Evolutionary conservation across 345 rosid genomes (phyloP), one percentile per base, ranked within the genome.

Genomic region (Zanthoxylum bungeanum): DNA sequence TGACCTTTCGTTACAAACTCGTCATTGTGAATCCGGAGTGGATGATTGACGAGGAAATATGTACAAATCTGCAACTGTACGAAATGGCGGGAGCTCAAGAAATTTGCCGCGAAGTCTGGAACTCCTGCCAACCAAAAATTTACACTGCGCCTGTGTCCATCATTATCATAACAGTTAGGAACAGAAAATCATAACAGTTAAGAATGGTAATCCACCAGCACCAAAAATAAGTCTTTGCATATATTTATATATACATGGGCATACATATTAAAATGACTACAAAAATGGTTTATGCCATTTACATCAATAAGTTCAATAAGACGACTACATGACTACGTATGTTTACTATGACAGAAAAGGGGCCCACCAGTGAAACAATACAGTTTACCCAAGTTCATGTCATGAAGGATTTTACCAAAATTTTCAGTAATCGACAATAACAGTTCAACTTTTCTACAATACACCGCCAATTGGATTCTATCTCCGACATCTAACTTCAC

Each of bases 91-190:
- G 42, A 61, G 66, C 51, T 56, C 60, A 21, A 17, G 70, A 40
- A 51, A 47, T 57, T 36, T 30, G 51, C 65, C 5, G 73, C 68
- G 37, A 16, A 57, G 47, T 24, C 40, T 12, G 72, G 33, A 65
- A 34, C 46, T 34, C 56, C 24, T 66, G 30, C 28, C 8, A 30
- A 33, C 52, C 34, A 21, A 73, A 69, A 47, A 52, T 59, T 74
- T 66, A 74, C 62, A 61, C 78, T 37, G 59, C 59, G 58, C 76
- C 87, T 83, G 82, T 30, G 31, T 64, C 16, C 65, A 55, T 65
- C 40, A 73, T 39, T 28, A 59, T 50, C 40, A 12, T 2, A 42
- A 62, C 30, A 55, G 51, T 78, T 44, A 64, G 67, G 70, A 66
- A 64, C 9, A 30, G 62, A 25, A 42, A 60, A 56, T 3, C 52